These are phyloP conservation scores for Schrenkiella parvula DNA, from an alignment of 345 rosid species.

Conservation along the genomic window DNA sequence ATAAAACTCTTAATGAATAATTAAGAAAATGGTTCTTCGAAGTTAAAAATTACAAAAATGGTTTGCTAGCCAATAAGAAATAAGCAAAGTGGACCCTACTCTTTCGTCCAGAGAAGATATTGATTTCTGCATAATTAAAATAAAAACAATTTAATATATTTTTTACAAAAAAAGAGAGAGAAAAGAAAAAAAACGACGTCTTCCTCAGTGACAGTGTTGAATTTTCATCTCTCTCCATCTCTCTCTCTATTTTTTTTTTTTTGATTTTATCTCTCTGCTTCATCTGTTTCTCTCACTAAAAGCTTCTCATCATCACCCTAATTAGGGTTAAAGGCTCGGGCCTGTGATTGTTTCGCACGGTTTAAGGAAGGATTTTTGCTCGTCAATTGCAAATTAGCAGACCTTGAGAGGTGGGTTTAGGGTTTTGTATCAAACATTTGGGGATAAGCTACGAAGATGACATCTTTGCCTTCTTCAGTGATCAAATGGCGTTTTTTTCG, in stretches of 20 bases:
- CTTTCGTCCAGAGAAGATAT: constrained; percentile 9
- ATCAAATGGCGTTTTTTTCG: constrained; percentile 48
- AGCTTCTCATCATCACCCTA: constrained; percentile 17
- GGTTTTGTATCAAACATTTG: constrained; percentile 25
- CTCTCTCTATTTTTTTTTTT: not conserved
- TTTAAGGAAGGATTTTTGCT: constrained; percentile 11
- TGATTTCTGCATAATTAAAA: not conserved
- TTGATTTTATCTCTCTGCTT: constrained; percentile 15
- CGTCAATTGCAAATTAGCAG: constrained; percentile 8
- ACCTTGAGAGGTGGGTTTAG: constrained; percentile 28
- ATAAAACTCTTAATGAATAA: not conserved
- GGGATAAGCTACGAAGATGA: constrained; percentile 46
- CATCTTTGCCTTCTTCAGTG: constrained; percentile 40
- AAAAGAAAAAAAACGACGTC: constrained; percentile 53
- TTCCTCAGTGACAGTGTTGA: constrained; percentile 43
- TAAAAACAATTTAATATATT: not conserved
- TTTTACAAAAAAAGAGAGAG: not conserved
- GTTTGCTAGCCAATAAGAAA: constrained; percentile 13
- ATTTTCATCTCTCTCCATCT: constrained; percentile 22
- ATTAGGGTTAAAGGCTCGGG: constrained; percentile 43
- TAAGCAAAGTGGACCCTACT: constrained; percentile 23
- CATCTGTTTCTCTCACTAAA: constrained; percentile 31
- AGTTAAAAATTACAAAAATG: not conserved
- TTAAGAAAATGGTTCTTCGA: not conserved
- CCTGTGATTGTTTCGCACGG: not conserved